These are phyloP conservation scores for Chytriomyces sp. DNA, from an alignment of 192 early-diverging fungal genomes.

Conservation along the genomic window DNA sequence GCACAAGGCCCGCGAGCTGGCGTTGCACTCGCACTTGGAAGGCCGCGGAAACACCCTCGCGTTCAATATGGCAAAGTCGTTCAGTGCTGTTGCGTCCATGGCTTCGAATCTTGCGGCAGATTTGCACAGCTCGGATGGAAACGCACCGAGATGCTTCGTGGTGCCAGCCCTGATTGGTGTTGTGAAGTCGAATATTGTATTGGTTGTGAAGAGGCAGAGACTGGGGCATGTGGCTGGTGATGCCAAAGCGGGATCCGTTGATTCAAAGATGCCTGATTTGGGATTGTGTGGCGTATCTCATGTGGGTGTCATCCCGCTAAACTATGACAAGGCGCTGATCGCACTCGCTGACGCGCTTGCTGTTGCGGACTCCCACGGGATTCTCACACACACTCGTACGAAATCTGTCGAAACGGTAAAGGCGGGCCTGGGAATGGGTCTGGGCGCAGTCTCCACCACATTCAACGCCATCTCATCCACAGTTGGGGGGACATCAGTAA, in stretches of 20 bases:
- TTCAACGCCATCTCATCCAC: constrained; percentile 1
- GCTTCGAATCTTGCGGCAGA: constrained; percentile 1
- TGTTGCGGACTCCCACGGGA: background rate
- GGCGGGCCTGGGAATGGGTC: constrained; percentile 16
- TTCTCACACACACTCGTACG: background rate
- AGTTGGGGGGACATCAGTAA: background rate
- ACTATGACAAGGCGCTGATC: background rate
- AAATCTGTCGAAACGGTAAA: constrained; percentile 7
- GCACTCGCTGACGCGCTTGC: constrained; percentile 18
- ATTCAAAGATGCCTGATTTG: background rate
- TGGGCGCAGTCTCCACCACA: constrained; percentile 1
- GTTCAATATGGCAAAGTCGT: no score
- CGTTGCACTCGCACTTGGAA: no score
- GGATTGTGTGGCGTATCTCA: background rate
- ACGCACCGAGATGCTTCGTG: background rate
- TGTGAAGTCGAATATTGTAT: background rate
- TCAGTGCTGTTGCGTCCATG: background rate
- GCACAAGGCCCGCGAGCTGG: no score
- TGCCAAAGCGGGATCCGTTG: no score
- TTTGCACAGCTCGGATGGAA: background rate
- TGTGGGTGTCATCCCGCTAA: constrained; percentile 13
- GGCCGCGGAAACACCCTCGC: no score
- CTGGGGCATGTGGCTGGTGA: no score
- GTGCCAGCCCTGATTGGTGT: constrained; percentile 6
- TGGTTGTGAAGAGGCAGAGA: constrained; percentile 1